These are phyloP conservation scores for Malania oleifera DNA, from an alignment of 164 flowering plant genomes.

Conservation along the genomic window DNA sequence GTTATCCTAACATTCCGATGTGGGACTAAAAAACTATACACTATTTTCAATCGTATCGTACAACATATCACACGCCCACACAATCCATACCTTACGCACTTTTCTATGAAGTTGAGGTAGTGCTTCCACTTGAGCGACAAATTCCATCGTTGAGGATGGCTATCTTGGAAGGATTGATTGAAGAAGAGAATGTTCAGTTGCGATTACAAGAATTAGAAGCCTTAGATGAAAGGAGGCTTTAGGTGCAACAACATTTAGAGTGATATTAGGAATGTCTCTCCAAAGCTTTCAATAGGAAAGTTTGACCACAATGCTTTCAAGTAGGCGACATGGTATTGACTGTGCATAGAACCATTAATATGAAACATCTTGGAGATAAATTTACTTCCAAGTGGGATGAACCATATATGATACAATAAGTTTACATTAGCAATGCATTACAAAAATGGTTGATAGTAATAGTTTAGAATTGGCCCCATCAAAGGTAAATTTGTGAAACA, in stretches of 20 bases:
- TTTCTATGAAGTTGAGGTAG: conserved; percentile 7
- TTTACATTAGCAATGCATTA: no score
- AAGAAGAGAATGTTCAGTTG: conserved; percentile 1
- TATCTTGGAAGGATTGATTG: conserved; percentile 3
- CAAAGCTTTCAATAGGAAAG: conserved; percentile 10
- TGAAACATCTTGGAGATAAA: no score
- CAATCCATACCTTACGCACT: conserved; percentile 13
- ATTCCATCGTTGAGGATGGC: conserved; percentile 10
- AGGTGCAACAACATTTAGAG: conserved; percentile 4
- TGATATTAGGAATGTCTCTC: conserved; percentile 8
- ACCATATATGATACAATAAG: no score
- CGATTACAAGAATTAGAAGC: conserved; percentile 1
- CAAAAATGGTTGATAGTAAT: no score
- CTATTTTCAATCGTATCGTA: no score
- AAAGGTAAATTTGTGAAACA: no score
- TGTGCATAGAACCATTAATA: no score
- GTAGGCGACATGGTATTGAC: conserved; percentile 9
- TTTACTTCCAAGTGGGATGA: no score
- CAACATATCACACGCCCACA: conserved; percentile 3
- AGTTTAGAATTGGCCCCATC: no score
- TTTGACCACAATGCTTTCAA: conserved; percentile 6
- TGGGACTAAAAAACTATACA: no score
- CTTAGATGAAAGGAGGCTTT: conserved; percentile 12
- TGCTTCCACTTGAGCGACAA: neutral
- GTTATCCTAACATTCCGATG: no score